Conservation (phyloP, 2,329 filamentous ascomycete species). For the Epichloe coenophiala region DNA sequence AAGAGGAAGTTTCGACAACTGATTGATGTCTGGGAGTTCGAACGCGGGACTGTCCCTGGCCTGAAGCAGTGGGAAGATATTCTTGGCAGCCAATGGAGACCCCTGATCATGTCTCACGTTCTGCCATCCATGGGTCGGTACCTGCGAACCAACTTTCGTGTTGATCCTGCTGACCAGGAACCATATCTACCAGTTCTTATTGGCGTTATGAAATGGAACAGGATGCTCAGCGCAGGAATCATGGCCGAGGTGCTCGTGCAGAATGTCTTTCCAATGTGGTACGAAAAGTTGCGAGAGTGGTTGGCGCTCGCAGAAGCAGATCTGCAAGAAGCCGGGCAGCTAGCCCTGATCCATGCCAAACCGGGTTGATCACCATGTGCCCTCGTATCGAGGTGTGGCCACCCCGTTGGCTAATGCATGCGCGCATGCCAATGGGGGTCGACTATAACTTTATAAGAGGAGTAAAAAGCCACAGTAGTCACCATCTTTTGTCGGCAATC, state of each 20-base stretch:
- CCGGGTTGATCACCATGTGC: too few species aligned
- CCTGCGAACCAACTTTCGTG: constrained; percentile 42
- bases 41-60: constrained; percentile 45
- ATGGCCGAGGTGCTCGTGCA: constrained; percentile 64
- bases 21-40: constrained; percentile 49
- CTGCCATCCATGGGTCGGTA: constrained; percentile 48
- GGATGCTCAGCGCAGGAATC: constrained; percentile 47
- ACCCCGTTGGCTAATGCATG: too few species aligned
- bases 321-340: constrained; percentile 29
- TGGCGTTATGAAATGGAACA: constrained; percentile 61
- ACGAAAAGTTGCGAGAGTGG: constrained; percentile 53
- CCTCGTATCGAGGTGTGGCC: too few species aligned
- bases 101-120: constrained; percentile 48
- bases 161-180: constrained; percentile 55
- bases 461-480: too few species aligned
- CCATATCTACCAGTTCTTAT: constrained; percentile 64
- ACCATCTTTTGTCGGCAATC: too few species aligned
- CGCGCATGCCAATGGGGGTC: too few species aligned
- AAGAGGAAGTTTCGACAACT: constrained; percentile 50
- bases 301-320: constrained; percentile 42
- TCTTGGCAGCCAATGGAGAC: constrained; percentile 45
- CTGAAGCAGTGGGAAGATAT: constrained; percentile 45
- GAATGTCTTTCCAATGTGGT: constrained; percentile 82
- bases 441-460: too few species aligned
- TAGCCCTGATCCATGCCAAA: too few species aligned